These are phyloP conservation scores for Hordeum marinum DNA, from an alignment of 176 grass and related monocot species.

Conservation along the genomic window DNA sequence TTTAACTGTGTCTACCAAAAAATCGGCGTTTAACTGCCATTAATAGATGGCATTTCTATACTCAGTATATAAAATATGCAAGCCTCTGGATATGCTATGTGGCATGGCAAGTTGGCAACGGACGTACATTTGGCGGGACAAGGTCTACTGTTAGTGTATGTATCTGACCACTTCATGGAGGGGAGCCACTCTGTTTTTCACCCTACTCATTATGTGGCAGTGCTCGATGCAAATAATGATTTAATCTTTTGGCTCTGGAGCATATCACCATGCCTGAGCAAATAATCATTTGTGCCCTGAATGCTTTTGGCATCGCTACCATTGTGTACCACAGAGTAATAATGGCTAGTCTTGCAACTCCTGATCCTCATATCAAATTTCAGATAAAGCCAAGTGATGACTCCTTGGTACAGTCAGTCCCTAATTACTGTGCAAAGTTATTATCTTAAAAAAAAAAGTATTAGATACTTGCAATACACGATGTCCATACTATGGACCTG, in stretches of 20 bases:
- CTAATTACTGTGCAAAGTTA: background rate
- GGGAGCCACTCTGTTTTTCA: background rate
- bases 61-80: background rate
- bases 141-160: background rate
- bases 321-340: background rate
- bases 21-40: background rate
- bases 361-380: background rate
- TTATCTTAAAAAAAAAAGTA: background rate
- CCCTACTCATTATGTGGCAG: background rate
- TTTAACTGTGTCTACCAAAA: background rate
- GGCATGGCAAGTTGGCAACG: background rate
- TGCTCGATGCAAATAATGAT: background rate
- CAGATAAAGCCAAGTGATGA: background rate
- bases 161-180: background rate
- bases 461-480: background rate
- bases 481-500: background rate
- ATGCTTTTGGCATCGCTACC: background rate
- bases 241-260: background rate
- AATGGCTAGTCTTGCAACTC: constrained; percentile 10
- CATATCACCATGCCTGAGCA: background rate
- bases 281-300: background rate
- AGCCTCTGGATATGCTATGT: background rate
- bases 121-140: background rate
- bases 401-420: background rate
- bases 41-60: background rate